Evolutionary conservation across 192 early-diverging fungal species (phyloP), one percentile per base, ranked within the genome.

Genomic region (Gonapodya sp.): DNA sequence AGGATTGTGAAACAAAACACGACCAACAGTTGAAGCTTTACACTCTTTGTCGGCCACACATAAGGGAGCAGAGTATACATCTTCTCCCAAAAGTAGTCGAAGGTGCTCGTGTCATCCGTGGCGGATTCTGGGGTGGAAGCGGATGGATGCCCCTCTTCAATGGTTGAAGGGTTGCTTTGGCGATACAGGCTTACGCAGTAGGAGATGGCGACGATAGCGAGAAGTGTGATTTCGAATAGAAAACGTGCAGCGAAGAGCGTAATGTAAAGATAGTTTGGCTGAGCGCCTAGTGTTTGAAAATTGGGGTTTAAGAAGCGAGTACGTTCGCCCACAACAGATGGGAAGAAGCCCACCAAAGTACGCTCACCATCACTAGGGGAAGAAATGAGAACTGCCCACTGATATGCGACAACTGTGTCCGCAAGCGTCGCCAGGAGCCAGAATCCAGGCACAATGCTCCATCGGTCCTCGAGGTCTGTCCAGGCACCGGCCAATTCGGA

Each of bases 31-130:
- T 95, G 91, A 34, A 96, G 85, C 36, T 82, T 79, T 0, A 77
- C 35, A 35, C 91, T 86, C n/a, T 88, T 83, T 0, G 87, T 86
- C 1, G 97, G 96, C 90, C 94, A 96, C 35, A 97, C 87, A 82
- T 93, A 97, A 1, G 96, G 97, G 72, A 92, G 35, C 0, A 98
- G 85, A 18, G 88, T 88, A 64, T 85, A 80, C 77, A 95, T 84
- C 36, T 84, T 82, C 31, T 31, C 35, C 2, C 35, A 32, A 2
- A 1, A 78, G 73, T 35, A 1, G 24, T 64, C 46, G 46, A 64
- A 64, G 46, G 46, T 64, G 46, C 46, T 64, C 46, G 46, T 16
- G 8, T 64, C 46, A 16, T 64, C 46, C n/a, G n/a, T n/a, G n/a
- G n/a, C n/a, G 46, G 46, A 24, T 64, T 64, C 8, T 16, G 46